Percentiles rank a stretch among this genome's conserved stretches.
Evolutionary conservation across 768 basidiomycete species (phyloP).

Genomic region (Suillus sp.): DNA sequence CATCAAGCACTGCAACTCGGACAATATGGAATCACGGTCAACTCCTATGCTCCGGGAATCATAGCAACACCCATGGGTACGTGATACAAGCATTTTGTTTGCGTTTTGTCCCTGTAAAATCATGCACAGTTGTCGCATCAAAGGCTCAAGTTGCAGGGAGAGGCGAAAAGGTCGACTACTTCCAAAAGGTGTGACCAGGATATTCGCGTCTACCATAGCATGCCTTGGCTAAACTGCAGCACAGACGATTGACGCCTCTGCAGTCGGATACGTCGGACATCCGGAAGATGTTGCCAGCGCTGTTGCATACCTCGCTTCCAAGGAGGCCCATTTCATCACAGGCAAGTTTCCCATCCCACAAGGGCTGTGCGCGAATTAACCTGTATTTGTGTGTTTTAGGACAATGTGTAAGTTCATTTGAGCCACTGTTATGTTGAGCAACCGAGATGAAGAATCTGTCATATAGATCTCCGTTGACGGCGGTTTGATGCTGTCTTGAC

Average conservation of each 20-base stretch:
- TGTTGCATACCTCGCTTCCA: constrained; percentile 37
- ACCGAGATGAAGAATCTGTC: neutral
- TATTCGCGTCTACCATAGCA: neutral
- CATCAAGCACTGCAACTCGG: constrained; percentile 30
- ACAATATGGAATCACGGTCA: constrained; percentile 37
- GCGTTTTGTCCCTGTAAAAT: neutral
- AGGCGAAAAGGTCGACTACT: neutral
- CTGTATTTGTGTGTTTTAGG: neutral
- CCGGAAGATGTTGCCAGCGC: constrained; percentile 35
- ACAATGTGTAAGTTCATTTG: constrained; percentile 19
- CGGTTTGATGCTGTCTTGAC: constrained; percentile 16
- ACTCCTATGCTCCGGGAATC: constrained; percentile 40
- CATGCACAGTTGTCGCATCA: neutral
- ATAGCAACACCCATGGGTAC: constrained; percentile 34
- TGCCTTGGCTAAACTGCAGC: neutral
- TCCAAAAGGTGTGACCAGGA: constrained; percentile 3
- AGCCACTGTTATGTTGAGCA: neutral
- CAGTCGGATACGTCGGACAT: constrained; percentile 26
- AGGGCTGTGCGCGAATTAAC: neutral
- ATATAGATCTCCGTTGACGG: constrained; percentile 17
- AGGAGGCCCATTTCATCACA: constrained; percentile 38
- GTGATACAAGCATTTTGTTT: constrained; percentile 7
- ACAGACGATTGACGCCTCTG: neutral
- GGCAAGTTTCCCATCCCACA: constrained; percentile 21
- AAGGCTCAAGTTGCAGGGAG: neutral